These are phyloP conservation scores for Acer yangbiense DNA, from an alignment of 345 rosid species.

Conservation along the genomic window DNA sequence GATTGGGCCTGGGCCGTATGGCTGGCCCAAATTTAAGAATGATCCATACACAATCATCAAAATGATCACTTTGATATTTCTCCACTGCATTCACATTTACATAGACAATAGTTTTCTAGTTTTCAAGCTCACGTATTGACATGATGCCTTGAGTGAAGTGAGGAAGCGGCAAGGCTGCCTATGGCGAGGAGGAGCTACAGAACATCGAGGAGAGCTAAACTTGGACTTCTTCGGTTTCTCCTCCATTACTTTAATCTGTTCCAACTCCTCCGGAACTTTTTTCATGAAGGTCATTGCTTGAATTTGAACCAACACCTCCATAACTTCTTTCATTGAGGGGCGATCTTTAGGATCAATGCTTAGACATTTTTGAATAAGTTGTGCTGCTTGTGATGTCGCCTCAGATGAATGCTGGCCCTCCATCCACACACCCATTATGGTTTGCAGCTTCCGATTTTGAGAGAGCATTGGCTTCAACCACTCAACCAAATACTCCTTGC, in stretches of 20 bases:
- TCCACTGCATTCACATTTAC: too few species aligned
- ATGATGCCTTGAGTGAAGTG: not conserved
- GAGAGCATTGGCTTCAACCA: conserved; percentile 51
- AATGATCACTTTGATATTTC: too few species aligned
- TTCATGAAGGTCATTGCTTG: too few species aligned
- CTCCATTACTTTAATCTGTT: conserved; percentile 40
- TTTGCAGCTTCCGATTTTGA: conserved; percentile 42
- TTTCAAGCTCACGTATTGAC: not conserved
- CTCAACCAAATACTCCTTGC: conserved; percentile 49
- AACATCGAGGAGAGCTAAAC: not conserved
- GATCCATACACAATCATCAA: too few species aligned
- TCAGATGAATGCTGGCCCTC: conserved; percentile 52
- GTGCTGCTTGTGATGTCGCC: conserved; percentile 43
- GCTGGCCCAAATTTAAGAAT: too few species aligned
- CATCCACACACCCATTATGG: conserved; percentile 44
- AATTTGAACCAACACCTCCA: conserved; percentile 28
- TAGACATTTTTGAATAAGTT: conserved; percentile 43
- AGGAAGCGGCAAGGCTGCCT: conserved; percentile 5
- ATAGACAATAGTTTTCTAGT: too few species aligned
- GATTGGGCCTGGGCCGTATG: too few species aligned
- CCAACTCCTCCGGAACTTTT: conserved; percentile 42
- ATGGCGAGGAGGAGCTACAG: not conserved
- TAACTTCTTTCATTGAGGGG: conserved; percentile 62
- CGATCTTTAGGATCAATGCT: conserved; percentile 49
- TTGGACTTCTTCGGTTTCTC: conserved; percentile 24